Base-by-base conservation (phyloP, 2,329 filamentous ascomycete species). In the Pseudocercospora eumusae region DNA sequence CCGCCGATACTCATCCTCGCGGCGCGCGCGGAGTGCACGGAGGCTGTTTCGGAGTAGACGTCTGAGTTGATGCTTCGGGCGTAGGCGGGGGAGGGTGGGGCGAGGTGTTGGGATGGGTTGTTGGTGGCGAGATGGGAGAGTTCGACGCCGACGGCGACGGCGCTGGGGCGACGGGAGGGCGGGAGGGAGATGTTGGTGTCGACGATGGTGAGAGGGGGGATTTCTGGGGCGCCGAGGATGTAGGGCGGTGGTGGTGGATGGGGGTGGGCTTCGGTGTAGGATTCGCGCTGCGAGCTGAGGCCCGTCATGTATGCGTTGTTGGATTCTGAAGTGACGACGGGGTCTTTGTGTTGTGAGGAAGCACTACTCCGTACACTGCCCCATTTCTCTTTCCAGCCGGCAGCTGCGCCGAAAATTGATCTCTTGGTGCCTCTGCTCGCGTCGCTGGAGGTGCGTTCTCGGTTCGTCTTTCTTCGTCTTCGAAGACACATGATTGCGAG, bases 31-130 rank as follows among this genome's bases (percentile, higher is more conserved):
- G 65, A 68, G 55, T 71, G 70, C 10, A 72, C 62, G 11, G 63
- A 66, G 7, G 70, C 70, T 0, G 65, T 69, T 28, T 72, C 70
- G 33, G 64, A 68, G 59, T 72, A 72, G 10, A 64, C 61, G 10
- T 69, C 68, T 18, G 63, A 66, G 5, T 66, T 69, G 36, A 71
- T 63, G 44, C 67, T 70, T 11, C 64, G 65, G 10, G 56, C 40
- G 9, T 56, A 61, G 42, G 36, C 18, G 58, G 60, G 20, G 31
- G 53, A 7, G 28, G 54, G 52, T 10, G 13, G 31, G 2, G n/a
- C 23, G 27, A 21, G 50, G 9, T 31, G 20, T 1, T 21, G 18
- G 0, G 25, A 33, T 1, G 31, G 3, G 13, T 33, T 15, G 13
- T 33, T 33, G 21, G 15, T n/a, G 15, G 47, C 18, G 2, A 27